These are phyloP conservation scores for Lepiota subincarnata DNA, from an alignment of 768 basidiomycete genomes.

Conservation along the genomic window DNA sequence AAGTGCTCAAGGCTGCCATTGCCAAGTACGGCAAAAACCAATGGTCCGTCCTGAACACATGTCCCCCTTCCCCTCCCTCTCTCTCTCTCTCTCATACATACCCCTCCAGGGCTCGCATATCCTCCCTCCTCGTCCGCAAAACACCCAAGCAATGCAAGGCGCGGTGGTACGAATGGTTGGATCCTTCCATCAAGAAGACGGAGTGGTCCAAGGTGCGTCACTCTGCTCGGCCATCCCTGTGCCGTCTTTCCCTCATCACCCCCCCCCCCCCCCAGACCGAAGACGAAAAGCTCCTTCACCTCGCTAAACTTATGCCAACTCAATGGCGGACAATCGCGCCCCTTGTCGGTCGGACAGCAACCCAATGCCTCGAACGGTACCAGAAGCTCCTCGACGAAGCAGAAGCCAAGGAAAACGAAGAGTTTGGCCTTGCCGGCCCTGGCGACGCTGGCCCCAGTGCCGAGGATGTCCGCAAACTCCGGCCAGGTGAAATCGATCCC, in stretches of 20 bases:
- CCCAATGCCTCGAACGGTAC: slow-evolving; percentile 96
- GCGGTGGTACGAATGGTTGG: slow-evolving; percentile 99
- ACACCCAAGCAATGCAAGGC: slow-evolving; percentile 99
- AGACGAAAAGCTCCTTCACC: slow-evolving; percentile 96
- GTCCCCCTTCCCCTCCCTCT: too few species aligned
- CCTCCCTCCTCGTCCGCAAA: slow-evolving; percentile 94
- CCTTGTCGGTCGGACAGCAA: slow-evolving; percentile 95
- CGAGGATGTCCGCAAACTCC: slow-evolving; percentile 85
- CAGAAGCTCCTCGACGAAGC: slow-evolving; percentile 98
- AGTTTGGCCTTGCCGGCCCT: slow-evolving; percentile 85
- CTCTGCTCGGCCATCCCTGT: background rate
- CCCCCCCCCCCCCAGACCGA: slow-evolving; percentile 62
- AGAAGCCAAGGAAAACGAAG: slow-evolving; percentile 94
- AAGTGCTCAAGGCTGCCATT: slow-evolving; percentile 98
- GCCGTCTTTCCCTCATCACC: slow-evolving; percentile 2
- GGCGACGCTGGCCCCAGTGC: slow-evolving; percentile 80
- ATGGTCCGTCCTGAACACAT: slow-evolving; percentile 49
- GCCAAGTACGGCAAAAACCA: slow-evolving; percentile 97
- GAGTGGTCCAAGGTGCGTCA: slow-evolving; percentile 92
- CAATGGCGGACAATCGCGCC: slow-evolving; percentile 99
- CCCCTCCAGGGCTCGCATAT: slow-evolving; percentile 83
- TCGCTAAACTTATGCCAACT: slow-evolving; percentile 98
- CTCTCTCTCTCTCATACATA: too few species aligned
- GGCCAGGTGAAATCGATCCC: slow-evolving; percentile 97
- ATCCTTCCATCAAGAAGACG: slow-evolving; percentile 99